Conservation (phyloP, 140 eudicot species). For the Flaveria floridana region DNA sequence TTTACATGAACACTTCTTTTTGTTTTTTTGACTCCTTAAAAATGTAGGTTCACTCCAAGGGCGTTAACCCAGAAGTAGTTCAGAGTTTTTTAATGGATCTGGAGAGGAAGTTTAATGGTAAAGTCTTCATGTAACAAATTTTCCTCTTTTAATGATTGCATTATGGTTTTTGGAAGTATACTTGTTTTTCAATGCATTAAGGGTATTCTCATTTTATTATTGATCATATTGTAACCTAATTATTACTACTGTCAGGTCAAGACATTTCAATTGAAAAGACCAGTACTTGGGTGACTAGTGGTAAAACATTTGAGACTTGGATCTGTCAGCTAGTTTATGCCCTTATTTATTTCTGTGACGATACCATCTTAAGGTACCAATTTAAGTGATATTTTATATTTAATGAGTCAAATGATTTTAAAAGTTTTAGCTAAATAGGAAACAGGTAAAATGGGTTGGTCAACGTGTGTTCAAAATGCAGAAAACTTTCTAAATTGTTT, state of each 20-base stretch:
- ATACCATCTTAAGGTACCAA: conserved; percentile 69
- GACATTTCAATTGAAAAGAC: conserved; percentile 61
- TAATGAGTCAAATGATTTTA: background rate
- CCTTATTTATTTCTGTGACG: conserved; percentile 71
- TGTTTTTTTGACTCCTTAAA: background rate
- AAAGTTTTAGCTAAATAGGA: background rate
- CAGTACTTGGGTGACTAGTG: conserved; percentile 63
- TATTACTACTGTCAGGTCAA: conserved; percentile 52
- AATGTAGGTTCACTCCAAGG: conserved; percentile 86
- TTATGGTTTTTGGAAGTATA: background rate
- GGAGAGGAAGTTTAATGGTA: conserved; percentile 73
- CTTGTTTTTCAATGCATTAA: background rate
- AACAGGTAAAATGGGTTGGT: background rate
- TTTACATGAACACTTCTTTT: conserved; percentile 4
- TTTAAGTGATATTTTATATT: conserved; percentile 4
- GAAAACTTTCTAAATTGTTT: background rate
- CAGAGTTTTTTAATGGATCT: conserved; percentile 53
- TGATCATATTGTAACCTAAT: conserved; percentile 19
- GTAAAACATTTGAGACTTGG: conserved; percentile 83
- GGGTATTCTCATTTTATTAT: background rate
- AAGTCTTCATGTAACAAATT: conserved; percentile 5
- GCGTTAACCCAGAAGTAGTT: conserved; percentile 60
- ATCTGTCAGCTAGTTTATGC: conserved; percentile 83
- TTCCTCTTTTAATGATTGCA: background rate
- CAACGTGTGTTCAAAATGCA: background rate